Conservation (phyloP, 2,329 filamentous ascomycete genomes). For the Tolypocladium capitatum region DNA sequence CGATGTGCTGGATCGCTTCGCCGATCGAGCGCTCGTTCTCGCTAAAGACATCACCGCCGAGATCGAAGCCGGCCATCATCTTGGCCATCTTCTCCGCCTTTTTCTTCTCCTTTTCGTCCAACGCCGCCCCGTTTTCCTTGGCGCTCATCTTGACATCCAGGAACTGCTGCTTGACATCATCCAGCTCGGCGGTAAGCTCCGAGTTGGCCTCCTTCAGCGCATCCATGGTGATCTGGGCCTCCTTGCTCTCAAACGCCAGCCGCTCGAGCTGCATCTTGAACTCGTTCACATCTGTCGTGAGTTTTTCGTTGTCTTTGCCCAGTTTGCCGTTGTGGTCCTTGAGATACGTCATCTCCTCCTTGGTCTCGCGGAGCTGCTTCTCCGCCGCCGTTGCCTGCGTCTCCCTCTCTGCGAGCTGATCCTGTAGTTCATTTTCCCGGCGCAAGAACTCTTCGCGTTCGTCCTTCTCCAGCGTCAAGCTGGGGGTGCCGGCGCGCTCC, state of each 20-base stretch:
- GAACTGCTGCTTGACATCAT: conserved; percentile 92
- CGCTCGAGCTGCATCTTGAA: conserved; percentile 95
- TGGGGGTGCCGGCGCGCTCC: conserved; percentile 77
- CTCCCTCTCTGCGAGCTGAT: conserved; percentile 90
- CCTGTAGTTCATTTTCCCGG: conserved; percentile 92
- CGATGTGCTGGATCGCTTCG: conserved; percentile 71
- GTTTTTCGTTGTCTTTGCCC: conserved; percentile 79
- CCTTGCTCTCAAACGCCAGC: conserved; percentile 89
- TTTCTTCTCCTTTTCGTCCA: conserved; percentile 96
- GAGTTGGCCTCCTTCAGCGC: conserved; percentile 89
- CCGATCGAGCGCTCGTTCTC: conserved; percentile 81
- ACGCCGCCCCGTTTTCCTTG: conserved; percentile 76
- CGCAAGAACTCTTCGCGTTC: conserved; percentile 92
- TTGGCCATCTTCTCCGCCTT: conserved; percentile 99
- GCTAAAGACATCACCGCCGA: conserved; percentile 85
- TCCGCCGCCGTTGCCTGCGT: conserved; percentile 66
- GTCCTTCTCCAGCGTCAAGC: conserved; percentile 82
- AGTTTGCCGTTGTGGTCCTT: conserved; percentile 77
- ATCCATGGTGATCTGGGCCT: conserved; percentile 95
- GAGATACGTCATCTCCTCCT: conserved; percentile 72
- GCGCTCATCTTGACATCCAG: conserved; percentile 93
- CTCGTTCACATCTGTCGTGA: conserved; percentile 78
- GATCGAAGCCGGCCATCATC: conserved; percentile 99
- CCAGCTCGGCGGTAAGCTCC: conserved; percentile 81
- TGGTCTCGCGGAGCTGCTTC: conserved; percentile 66